A percentile compares a stretch with the other conserved stretches of the same genome.
phyloP scores from a whole-genome alignment of 108 stramenopile species.

The Cylindrotheca closterium region DNA sequence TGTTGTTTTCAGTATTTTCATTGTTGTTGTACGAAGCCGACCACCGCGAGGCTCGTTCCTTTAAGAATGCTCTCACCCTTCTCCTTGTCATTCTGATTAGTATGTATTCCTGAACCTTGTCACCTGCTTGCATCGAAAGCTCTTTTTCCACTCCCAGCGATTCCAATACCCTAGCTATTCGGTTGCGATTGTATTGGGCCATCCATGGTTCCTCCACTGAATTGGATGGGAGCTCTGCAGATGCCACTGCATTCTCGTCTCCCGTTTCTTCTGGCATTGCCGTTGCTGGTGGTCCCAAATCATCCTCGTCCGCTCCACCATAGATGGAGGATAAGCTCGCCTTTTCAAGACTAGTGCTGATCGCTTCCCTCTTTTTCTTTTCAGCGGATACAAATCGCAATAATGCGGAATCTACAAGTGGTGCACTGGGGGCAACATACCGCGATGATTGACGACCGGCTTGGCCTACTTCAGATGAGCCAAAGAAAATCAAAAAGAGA shows the following conservation, averaged over 20 bases:
- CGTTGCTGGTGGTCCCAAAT: neutral
- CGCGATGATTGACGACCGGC: too few species aligned
- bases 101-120: conserved; percentile 54
- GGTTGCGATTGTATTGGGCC: conserved; percentile 58
- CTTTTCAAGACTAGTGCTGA: neutral
- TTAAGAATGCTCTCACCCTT: conserved; percentile 60
- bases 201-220: conserved; percentile 29
- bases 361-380: conserved; percentile 29
- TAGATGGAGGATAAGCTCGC: neutral
- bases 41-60: conserved; percentile 65
- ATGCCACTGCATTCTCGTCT: neutral
- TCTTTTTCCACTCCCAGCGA: conserved; percentile 43
- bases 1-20: neutral
- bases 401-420: conserved; percentile 70
- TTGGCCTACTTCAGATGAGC: too few species aligned
- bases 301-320: neutral
- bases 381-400: conserved; percentile 66
- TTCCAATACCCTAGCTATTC: conserved; percentile 47
- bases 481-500: too few species aligned
- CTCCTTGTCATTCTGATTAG: conserved; percentile 55
- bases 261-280: too few species aligned
- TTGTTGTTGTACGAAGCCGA: neutral
- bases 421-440: conserved; percentile 29
- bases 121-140: conserved; percentile 48
- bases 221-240: neutral